Evolutionary conservation across 805 yeast species (phyloP), one percentile per base, ranked within the genome.

Genomic region (Metschnikowia chrysomelidarum): DNA sequence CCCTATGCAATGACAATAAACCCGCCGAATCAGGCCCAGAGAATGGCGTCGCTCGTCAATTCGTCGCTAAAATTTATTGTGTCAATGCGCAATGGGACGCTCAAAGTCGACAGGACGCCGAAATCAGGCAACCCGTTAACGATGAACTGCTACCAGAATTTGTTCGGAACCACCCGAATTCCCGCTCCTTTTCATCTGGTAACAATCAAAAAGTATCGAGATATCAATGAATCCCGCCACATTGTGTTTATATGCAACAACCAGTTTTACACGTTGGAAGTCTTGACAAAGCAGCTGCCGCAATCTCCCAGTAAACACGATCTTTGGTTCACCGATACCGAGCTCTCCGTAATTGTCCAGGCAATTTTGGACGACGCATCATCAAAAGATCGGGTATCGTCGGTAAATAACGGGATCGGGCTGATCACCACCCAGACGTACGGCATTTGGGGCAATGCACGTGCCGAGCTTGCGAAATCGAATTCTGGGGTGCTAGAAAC

Each of bases 131-230:
- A 58, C 13, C 77, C 80, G 0, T 60, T 82, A 35, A 74, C 87
- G 7, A 84, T 83, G 91, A 65, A 67, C 20, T 79, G 88, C 18
- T 82, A 81, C 56, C 57, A 62, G 37, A 79, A 79, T 45, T 56
- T 84, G 16, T 84, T 84, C 56, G 88, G 87, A 7, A 71, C 87
- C 5, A 75, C 88, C 0, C 68, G 89, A 39, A 57, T 64, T 7
- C 74, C 74, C 0, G 59, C 53, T 20, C 39, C 44, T 14, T 40
- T 40, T 31, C 53, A 49, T 24, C 69, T 69, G 25, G 63, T 75
- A 13, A 52, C 69, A 4, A 58, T 73, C 36, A 60, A 63, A 43
- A 60, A 57, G 31, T 53, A 55, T 33, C 26, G 35, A 4, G 47
- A 61, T 29, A 43, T 51, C 14, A 49, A 56, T 15, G 64, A 70